Evolutionary conservation across 176 grass and related monocot species (phyloP), one percentile per base, ranked within the genome.

Genomic region (Lolium multiflorum): DNA sequence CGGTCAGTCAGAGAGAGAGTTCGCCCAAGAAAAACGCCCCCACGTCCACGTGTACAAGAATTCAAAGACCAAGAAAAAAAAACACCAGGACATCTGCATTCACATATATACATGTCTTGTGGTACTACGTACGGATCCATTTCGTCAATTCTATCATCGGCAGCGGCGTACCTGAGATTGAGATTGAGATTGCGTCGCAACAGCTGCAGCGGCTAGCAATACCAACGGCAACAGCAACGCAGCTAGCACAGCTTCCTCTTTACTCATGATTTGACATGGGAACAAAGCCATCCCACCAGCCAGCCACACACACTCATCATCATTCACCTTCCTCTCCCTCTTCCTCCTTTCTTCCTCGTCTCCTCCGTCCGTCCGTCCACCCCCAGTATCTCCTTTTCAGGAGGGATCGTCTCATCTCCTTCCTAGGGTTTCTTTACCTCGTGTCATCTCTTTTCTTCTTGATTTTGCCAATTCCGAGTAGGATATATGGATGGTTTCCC

Each of bases 241-340:
- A 39, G 31, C 31, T 35, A 35, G 6, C 57, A 66, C 83, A 74
- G 82, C 89, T 85, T 84, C 78, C 31, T 82, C 79, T 94, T 85
- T 84, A 67, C 86, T 87, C 82, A 28, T 92, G 96, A 98, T 90
- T 94, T 98, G 93, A 95, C 88, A 79, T 89, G 24, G 85, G 90
- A 96, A 98, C 89, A 84, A 96, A 94, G 93, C 92, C 78, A 84
- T 77, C 84, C 62, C 90, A 95, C 93, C 90, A 87, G 91, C 86
- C 87, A 74, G 57, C 58, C 78, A 58, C 77, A 43, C 72, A 28
- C 72, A 16, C 82, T 57, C 85, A 82, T 57, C 82, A 92, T 67
- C 81, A 82, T 75, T 75, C 22, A 75, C 71, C 71, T 28, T 75
- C 78, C 20, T 63, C 41, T 35, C 31, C 65, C 50, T 49, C 63